phyloP scores from a whole-genome alignment of 2,329 filamentous ascomycete species.

The Leptographium wingfieldii region DNA sequence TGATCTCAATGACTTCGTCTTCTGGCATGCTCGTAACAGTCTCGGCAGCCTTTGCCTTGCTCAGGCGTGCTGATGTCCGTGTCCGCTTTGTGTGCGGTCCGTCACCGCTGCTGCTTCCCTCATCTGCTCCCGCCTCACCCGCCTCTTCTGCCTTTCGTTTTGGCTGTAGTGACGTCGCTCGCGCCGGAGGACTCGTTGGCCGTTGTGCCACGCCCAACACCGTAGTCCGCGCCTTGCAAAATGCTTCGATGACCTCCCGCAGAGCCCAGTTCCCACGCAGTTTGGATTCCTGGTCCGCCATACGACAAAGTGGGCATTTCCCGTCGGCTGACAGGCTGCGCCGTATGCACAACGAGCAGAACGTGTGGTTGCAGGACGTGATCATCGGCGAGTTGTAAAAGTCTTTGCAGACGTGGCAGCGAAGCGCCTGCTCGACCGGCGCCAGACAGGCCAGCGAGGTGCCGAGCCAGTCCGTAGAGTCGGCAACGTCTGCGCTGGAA shows the following conservation, averaged over 20 bases:
- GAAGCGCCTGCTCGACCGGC: slow-evolving; percentile 68
- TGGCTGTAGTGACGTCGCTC: slow-evolving; percentile 15
- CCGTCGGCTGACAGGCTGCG: slow-evolving; percentile 71
- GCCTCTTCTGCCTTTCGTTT: slow-evolving; percentile 39
- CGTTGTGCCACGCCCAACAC: slow-evolving; percentile 52
- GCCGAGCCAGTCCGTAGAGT: slow-evolving; percentile 74
- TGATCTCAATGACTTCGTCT: slow-evolving; percentile 15
- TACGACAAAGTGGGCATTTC: slow-evolving; percentile 76
- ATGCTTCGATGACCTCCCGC: slow-evolving; percentile 73
- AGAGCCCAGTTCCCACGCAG: slow-evolving; percentile 74
- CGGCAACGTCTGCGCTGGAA: slow-evolving; percentile 38
- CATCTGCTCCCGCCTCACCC: neutral
- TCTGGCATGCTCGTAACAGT: slow-evolving; percentile 23
- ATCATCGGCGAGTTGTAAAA: slow-evolving; percentile 92
- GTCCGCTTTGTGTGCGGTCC: slow-evolving; percentile 31
- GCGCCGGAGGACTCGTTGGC: slow-evolving; percentile 15
- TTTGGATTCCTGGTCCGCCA: slow-evolving; percentile 69
- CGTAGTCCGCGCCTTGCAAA: slow-evolving; percentile 49
- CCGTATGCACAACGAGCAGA: slow-evolving; percentile 92
- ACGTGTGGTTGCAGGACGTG: slow-evolving; percentile 88
- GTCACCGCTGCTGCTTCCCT: slow-evolving; percentile 6
- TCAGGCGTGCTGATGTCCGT: slow-evolving; percentile 39
- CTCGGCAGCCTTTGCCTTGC: slow-evolving; percentile 27
- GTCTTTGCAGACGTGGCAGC: slow-evolving; percentile 97
- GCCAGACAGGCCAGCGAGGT: slow-evolving; percentile 56